Evolutionary conservation across 495 filamentous ascomycete genomes (phyloP).

Genomic region (Tuber microsphaerosporum): DNA sequence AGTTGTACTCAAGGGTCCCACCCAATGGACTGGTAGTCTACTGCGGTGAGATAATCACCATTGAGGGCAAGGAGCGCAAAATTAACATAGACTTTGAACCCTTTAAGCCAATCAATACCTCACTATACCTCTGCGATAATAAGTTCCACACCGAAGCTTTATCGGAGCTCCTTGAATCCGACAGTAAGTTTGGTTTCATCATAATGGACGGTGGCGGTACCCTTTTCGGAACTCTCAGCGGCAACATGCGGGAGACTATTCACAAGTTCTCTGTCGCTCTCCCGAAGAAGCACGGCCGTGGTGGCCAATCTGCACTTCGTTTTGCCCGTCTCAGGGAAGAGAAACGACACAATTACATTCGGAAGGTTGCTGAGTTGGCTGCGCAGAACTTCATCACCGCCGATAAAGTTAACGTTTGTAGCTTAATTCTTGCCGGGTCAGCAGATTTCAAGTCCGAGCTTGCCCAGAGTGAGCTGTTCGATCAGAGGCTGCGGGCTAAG

Average conservation of each 20-base stretch:
- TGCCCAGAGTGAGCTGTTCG: constrained; percentile 96
- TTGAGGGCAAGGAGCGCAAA: constrained; percentile 95
- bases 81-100: constrained; percentile 99
- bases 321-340: constrained; percentile 99
- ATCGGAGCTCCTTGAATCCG: constrained; percentile 90
- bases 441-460: constrained; percentile 99
- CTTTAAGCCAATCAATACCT: constrained; percentile 99
- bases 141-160: constrained; percentile 98
- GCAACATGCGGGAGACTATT: constrained; percentile 92
- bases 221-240: constrained; percentile 90
- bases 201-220: constrained; percentile 99
- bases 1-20: constrained; percentile 96
- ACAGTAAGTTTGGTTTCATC: constrained; percentile 98
- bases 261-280: constrained; percentile 97
- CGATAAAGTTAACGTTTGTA: constrained; percentile 95
- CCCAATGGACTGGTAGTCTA: constrained; percentile 96
- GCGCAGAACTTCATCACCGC: constrained; percentile 97
- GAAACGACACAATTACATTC: constrained; percentile 98
- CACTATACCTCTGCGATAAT: constrained; percentile 97
- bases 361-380: constrained; percentile 93
- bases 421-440: constrained; percentile 88
- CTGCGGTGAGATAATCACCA: constrained; percentile 99
- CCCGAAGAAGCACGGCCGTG: constrained; percentile 98
- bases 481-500: constrained; percentile 79
- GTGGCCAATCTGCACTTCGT: constrained; percentile 97